Evolutionary conservation across 2,329 filamentous ascomycete genomes (phyloP).

Genomic region (Shiraia bambusicola): DNA sequence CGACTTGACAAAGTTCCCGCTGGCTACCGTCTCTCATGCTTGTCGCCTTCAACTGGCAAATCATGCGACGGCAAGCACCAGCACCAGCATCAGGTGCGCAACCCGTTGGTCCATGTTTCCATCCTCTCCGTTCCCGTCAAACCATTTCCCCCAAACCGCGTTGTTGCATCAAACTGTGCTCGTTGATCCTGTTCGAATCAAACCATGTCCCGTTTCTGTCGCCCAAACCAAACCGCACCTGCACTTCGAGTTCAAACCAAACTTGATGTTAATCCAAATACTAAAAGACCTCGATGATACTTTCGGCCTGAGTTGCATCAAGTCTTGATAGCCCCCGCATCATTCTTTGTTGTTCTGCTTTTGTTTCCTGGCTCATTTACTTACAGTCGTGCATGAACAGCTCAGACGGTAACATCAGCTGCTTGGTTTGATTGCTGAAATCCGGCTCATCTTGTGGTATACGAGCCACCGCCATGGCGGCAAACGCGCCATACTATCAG

Average conservation of each 20-base stretch:
- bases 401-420: conserved; percentile 6
- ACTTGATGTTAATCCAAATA: conserved; percentile 13
- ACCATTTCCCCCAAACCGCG: conserved; percentile 7
- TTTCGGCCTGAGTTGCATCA: conserved; percentile 9
- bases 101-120: conserved; percentile 13
- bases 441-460: conserved; percentile 11
- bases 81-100: conserved; percentile 28
- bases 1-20: conserved; percentile 10
- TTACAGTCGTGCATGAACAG: conserved; percentile 25
- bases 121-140: conserved; percentile 7
- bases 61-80: conserved; percentile 31
- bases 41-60: conserved; percentile 24
- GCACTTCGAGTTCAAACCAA: conserved; percentile 17
- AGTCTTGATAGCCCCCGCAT: conserved; percentile 12
- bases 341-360: conserved; percentile 1
- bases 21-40: conserved; percentile 18
- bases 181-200: conserved; percentile 5
- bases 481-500: conserved; percentile 43
- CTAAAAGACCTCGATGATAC: conserved; percentile 20
- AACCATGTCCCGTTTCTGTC: conserved; percentile 7
- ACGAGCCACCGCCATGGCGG: conserved; percentile 27
- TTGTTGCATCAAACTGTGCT: conserved; percentile 13
- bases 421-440: conserved; percentile 13
- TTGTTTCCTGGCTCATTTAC: conserved; percentile 15
- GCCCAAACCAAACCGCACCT: conserved; percentile 18